These are phyloP conservation scores for Sporothrix mexicana DNA, from an alignment of 2,329 filamentous ascomycete species.

Conservation along the genomic window DNA sequence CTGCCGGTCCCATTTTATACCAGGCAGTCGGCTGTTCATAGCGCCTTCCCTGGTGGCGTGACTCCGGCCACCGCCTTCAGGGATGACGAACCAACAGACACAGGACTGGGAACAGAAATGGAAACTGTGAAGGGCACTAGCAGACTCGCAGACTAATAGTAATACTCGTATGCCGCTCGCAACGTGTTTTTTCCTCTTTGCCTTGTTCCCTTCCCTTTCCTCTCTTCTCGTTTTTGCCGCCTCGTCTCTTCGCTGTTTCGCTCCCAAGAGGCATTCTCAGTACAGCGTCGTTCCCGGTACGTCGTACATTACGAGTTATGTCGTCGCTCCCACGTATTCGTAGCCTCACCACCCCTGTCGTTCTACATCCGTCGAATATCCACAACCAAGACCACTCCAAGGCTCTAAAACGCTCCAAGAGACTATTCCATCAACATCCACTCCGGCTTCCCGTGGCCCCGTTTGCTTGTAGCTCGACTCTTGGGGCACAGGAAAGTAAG, in stretches of 20 bases:
- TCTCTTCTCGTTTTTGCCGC: not conserved
- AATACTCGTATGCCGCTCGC: not conserved
- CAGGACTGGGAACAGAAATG: not conserved
- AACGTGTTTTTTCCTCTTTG: not conserved
- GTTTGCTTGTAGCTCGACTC: conserved; percentile 12
- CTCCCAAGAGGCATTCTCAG: not conserved
- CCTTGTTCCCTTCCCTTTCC: not conserved
- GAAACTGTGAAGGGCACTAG: not conserved
- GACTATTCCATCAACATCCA: not conserved
- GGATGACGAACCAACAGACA: not conserved
- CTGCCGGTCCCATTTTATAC: conserved; percentile 4
- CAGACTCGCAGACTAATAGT: not conserved
- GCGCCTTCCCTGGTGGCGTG: conserved; percentile 14
- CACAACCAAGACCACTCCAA: not conserved
- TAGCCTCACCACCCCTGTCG: not conserved
- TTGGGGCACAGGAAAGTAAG: not conserved
- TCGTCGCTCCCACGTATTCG: not conserved
- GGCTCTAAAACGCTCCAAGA: not conserved
- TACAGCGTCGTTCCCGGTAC: not conserved
- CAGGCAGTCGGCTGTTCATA: conserved; percentile 18
- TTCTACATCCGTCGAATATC: not conserved
- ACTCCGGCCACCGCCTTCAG: conserved; percentile 1
- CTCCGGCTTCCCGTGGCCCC: conserved; percentile 13
- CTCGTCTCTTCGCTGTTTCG: conserved; percentile 6
- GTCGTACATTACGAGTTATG: too few species aligned